Conservation (phyloP, 139 green algal genomes). For the Dunaliella primolecta region DNA sequence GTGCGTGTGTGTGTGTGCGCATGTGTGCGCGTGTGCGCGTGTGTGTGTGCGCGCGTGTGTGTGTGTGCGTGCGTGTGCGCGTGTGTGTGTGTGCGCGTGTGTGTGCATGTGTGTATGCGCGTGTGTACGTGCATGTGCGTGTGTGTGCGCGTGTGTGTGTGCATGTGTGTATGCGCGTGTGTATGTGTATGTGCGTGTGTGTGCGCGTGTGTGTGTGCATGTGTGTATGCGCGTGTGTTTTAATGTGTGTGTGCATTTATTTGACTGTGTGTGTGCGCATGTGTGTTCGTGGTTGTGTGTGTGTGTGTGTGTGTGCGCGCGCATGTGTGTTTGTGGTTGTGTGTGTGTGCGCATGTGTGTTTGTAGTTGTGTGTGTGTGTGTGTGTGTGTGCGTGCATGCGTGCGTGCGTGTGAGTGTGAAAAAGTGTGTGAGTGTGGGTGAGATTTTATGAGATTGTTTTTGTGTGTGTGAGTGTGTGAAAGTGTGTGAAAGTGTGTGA, state of each 20-base stretch:
- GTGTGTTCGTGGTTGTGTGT: not conserved
- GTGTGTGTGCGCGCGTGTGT: not conserved
- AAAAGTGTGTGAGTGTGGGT: not conserved
- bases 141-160: not conserved
- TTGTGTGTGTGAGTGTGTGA: not conserved
- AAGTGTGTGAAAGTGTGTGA: not conserved
- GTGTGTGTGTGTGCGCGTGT: not conserved
- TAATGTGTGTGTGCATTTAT: too few species aligned
- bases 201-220: not conserved
- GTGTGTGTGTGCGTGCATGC: not conserved
- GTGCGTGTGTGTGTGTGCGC: not conserved
- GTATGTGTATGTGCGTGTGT: not conserved
- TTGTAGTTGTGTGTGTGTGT: slow-evolving; percentile 4
- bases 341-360: too few species aligned
- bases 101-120: not conserved
- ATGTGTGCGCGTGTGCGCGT: not conserved
- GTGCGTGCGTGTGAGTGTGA: not conserved
- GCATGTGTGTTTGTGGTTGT: not conserved
- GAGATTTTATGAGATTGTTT: too few species aligned
- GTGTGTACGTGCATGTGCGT: too few species aligned
- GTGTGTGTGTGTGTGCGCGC: not conserved
- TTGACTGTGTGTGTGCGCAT: not conserved
- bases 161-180: too few species aligned
- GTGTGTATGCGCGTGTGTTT: not conserved
- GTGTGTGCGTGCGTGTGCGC: not conserved